Conservation (phyloP, 305 asterid species). For the Rubia balearica region DNA sequence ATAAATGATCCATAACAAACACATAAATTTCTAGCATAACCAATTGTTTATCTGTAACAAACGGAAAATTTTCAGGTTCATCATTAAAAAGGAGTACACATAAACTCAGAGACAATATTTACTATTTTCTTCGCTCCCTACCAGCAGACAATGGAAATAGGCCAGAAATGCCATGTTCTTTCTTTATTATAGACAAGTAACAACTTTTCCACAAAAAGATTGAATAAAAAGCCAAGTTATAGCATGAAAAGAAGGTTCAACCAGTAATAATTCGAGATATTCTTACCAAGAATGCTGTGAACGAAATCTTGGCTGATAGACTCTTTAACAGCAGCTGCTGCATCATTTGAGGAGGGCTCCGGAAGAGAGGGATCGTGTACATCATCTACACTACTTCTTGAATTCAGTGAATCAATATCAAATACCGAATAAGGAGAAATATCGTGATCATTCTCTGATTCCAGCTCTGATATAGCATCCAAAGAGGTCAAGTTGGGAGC, state of each 20-base stretch:
- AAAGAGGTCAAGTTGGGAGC: constrained; percentile 37
- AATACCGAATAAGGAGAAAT: constrained; percentile 51
- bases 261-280: constrained; percentile 16
- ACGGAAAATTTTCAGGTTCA: neutral
- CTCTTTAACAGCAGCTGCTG: constrained; percentile 33
- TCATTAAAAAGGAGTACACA: neutral
- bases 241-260: neutral
- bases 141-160: neutral
- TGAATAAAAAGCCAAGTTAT: neutral
- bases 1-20: no score
- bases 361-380: constrained; percentile 38
- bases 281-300: constrained; percentile 42
- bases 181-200: neutral
- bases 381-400: constrained; percentile 46
- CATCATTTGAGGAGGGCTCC: constrained; percentile 26
- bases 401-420: constrained; percentile 48
- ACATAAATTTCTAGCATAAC: constrained; percentile 35
- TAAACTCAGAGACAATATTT: neutral
- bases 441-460: constrained; percentile 43
- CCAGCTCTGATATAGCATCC: constrained; percentile 56
- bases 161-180: neutral
- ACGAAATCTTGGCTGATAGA: constrained; percentile 29
- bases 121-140: neutral
- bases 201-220: neutral
- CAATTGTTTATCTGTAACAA: constrained; percentile 58